Percentiles rank a stretch among this genome's conserved stretches.
These are phyloP conservation scores for Phytophthora agathidicida DNA, from an alignment of 352 stramenopile species.

Conservation along the genomic window DNA sequence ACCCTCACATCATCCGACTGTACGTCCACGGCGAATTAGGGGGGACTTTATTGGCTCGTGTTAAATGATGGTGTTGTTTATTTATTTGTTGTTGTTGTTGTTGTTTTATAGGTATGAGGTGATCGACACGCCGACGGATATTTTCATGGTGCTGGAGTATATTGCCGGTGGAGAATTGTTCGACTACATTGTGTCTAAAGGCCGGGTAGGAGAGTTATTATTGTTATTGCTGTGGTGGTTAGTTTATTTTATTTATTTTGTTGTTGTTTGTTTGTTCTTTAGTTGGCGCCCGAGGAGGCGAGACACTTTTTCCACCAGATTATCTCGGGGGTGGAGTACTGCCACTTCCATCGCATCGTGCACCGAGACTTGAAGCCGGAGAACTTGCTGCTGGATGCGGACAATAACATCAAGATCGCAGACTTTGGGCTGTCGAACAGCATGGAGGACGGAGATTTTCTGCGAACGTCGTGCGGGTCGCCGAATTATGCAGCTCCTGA, in stretches of 20 bases:
- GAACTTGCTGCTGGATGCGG: constrained; percentile 97
- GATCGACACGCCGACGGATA: constrained; percentile 99
- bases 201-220: constrained; percentile 57
- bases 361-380: constrained; percentile 99
- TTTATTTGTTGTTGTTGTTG: background rate
- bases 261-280: constrained; percentile 28
- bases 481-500: constrained; percentile 99
- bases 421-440: constrained; percentile 99
- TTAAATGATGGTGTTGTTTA: constrained; percentile 6
- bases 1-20: constrained; percentile 99
- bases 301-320: constrained; percentile 99
- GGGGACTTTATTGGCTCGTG: too few species aligned
- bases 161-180: constrained; percentile 95
- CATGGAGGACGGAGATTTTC: constrained; percentile 98
- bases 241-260: constrained; percentile 5
- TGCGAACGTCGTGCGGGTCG: constrained; percentile 97
- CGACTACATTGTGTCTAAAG: constrained; percentile 99
- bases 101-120: constrained; percentile 91
- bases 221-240: constrained; percentile 5
- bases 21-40: too few species aligned
- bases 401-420: constrained; percentile 99
- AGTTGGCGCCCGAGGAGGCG: constrained; percentile 96
- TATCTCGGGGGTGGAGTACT: constrained; percentile 99
- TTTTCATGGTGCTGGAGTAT: constrained; percentile 96
- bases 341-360: constrained; percentile 99